A percentile compares a stretch with the other conserved stretches of the same genome.
Conservation (phyloP, 306 rosid genomes). For the Lathyrus aphaca region DNA sequence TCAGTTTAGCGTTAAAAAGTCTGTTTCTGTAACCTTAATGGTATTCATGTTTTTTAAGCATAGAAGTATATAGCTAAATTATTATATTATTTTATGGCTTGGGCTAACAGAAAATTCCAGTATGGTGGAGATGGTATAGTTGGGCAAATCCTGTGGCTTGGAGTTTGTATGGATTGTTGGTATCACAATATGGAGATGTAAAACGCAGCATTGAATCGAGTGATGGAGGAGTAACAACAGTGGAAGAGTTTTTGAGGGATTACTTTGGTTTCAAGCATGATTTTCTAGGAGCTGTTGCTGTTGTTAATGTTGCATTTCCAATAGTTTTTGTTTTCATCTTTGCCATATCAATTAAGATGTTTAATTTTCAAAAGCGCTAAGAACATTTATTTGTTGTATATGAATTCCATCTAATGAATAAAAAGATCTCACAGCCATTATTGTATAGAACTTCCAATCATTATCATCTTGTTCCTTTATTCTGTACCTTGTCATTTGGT, state of each 20-base stretch:
- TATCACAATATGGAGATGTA: constrained; percentile 64
- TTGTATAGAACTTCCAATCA: no score
- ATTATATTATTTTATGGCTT: neutral
- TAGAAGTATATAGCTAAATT: neutral
- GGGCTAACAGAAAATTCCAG: constrained; percentile 55
- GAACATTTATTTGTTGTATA: constrained; percentile 2
- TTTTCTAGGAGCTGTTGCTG: constrained; percentile 53
- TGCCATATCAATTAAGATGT: constrained; percentile 42
- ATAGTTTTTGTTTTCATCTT: constrained; percentile 44
- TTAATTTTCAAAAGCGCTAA: constrained; percentile 51
- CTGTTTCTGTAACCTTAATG: no score
- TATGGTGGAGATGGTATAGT: constrained; percentile 66
- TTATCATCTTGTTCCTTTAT: no score
- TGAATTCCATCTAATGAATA: neutral
- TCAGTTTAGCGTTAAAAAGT: no score
- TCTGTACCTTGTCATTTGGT: no score
- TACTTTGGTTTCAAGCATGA: constrained; percentile 56
- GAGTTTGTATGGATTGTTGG: constrained; percentile 67
- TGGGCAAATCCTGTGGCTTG: constrained; percentile 61
- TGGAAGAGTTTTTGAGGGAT: constrained; percentile 44
- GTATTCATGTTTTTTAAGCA: no score
- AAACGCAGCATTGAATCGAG: constrained; percentile 24
- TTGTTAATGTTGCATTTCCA: constrained; percentile 40
- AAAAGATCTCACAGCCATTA: neutral
- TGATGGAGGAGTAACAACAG: constrained; percentile 32